Conservation (phyloP, 163 green algal genomes). For the Trebouxiophyceae sp. region DNA sequence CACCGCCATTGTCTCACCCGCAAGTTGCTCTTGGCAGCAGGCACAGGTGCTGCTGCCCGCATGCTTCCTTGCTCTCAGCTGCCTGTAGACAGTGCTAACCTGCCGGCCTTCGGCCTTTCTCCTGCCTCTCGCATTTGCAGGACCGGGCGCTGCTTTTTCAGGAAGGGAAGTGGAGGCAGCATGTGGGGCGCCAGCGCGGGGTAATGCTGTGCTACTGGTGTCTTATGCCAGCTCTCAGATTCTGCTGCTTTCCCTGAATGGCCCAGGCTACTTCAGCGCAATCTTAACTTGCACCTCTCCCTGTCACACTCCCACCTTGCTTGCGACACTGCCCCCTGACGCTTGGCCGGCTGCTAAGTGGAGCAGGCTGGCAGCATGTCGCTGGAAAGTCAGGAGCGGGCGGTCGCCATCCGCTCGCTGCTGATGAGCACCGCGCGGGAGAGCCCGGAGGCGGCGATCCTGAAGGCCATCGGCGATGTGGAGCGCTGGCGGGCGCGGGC, state of each 20-base stretch:
- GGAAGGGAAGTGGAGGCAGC: too few relatives aligned
- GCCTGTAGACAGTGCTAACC: neutral
- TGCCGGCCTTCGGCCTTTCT: too few relatives aligned
- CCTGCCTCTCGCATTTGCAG: too few relatives aligned
- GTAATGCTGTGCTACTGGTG: neutral
- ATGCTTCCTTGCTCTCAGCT: neutral
- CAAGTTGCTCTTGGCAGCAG: neutral
- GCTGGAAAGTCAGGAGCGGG: conserved; percentile 17
- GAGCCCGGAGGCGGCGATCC: conserved; percentile 10
- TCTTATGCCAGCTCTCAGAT: neutral
- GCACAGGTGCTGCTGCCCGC: neutral
- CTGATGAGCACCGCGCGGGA: conserved; percentile 15
- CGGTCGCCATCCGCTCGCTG: conserved; percentile 21
- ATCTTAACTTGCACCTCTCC: neutral
- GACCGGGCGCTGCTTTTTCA: too few relatives aligned
- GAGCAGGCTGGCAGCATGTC: conserved; percentile 6
- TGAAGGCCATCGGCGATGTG: conserved; percentile 16
- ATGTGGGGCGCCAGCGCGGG: too few relatives aligned
- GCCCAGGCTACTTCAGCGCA: neutral
- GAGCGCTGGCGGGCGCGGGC: conserved; percentile 12
- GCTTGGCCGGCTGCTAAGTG: neutral
- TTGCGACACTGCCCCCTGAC: too few relatives aligned
- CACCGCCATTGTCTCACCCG: neutral
- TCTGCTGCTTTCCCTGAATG: neutral
- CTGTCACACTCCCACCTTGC: neutral